Evolutionary conservation across 305 asterid species (phyloP), one percentile per base, ranked within the genome.

Genomic region (Fraxinus sp.): DNA sequence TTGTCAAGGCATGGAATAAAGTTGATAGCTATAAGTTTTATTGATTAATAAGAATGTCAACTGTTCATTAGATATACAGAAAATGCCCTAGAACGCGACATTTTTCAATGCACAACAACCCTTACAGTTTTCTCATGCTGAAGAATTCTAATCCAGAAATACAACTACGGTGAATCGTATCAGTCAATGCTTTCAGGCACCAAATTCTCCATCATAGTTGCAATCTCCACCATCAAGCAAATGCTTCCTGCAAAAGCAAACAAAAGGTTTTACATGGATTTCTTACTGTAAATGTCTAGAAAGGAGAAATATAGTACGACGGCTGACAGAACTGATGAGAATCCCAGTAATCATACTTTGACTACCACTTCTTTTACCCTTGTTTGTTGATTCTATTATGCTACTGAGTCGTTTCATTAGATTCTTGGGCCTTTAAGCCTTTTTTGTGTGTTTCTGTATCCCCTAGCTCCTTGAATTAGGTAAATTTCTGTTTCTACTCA

Each of bases 181-280:
- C 81, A 3, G 68, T 39, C 71, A 4, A 32, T 52, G 41, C 5
- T n/a, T 57, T 89, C 78, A 80, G 28, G 20, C 83, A 41, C 81
- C 72, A 20, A 74, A 64, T 71, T 83, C 74, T 11, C 86, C 90
- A 37, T 85, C 83, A 26, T 80, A 37, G 59, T 59, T 59, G 81
- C 83, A 68, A 81, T 90, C 89, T 75, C 88, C 95, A 76, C 81
- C 91, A 57, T 86, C 86, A 84, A 84, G 80, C 81, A 86, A 41
- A 81, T 92, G 92, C 86, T 89, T 94, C 93, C 97, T 95, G 90
- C 91, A 84, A 14, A 62, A 46, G 76, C 78, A 84, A 74, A 82
- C 52, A 4, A 76, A 76, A 55, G 20, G 49, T 26, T 78, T 72
- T n/a, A 33, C 44, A 70, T 0, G 30, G 76, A 78, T 28, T 77